Evolutionary conservation across 2,329 filamentous ascomycete species (phyloP).

Genomic region (Talaromyces piceae): DNA sequence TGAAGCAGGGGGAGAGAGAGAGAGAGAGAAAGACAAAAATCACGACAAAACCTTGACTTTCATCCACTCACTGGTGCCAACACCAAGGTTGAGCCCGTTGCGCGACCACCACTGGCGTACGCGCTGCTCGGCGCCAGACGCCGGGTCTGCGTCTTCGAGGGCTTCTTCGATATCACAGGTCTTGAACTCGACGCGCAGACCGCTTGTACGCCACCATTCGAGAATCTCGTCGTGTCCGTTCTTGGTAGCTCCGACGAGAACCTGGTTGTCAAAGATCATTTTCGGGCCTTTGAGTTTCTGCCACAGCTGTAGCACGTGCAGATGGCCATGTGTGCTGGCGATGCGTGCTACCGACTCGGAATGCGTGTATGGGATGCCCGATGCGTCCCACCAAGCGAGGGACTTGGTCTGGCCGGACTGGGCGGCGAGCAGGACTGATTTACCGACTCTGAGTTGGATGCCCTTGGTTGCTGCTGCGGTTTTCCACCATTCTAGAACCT

Average conservation of each 20-base stretch:
- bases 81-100: conserved; percentile 72
- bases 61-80: conserved; percentile 86
- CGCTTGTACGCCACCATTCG: conserved; percentile 79
- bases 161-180: conserved; percentile 95
- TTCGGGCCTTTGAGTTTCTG: conserved; percentile 64
- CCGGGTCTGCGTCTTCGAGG: conserved; percentile 65
- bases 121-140: conserved; percentile 61
- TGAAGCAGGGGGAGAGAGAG: not conserved
- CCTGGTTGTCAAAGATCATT: conserved; percentile 74
- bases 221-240: conserved; percentile 77
- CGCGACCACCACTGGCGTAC: conserved; percentile 82
- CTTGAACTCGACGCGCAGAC: conserved; percentile 78
- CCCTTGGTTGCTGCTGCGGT: conserved; percentile 46
- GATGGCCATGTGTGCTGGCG: conserved; percentile 76
- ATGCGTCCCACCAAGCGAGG: conserved; percentile 81
- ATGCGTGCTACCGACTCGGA: conserved; percentile 77
- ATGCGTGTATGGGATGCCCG: conserved; percentile 69
- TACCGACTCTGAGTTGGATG: conserved; percentile 67
- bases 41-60: conserved; percentile 59
- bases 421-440: conserved; percentile 73
- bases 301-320: conserved; percentile 78
- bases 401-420: conserved; percentile 73
- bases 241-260: conserved; percentile 78
- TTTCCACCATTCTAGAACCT: conserved; percentile 91
- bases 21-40: not conserved